Conservation (phyloP, 495 filamentous ascomycete genomes). For the Clavariopsis aquatica region DNA sequence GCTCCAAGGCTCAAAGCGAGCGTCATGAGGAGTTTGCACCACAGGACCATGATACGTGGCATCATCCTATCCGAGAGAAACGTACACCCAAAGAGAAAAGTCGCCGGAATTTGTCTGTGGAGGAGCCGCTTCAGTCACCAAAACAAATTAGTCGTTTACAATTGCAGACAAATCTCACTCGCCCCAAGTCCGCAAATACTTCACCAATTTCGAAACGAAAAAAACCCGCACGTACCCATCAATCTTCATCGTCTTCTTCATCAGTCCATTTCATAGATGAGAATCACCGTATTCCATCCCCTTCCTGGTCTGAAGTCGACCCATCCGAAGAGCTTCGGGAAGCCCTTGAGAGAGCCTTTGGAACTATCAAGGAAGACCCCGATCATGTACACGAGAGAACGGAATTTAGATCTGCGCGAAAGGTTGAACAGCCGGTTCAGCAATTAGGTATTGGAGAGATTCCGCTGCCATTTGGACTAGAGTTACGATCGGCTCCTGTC, state of each 20-base stretch:
- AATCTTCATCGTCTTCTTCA: neutral
- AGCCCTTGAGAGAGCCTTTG: conserved; percentile 24
- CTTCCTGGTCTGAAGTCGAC: conserved; percentile 27
- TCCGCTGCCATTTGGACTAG: conserved; percentile 15
- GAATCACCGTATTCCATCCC: conserved; percentile 8
- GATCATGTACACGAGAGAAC: neutral
- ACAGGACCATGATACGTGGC: conserved; percentile 22
- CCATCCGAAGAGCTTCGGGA: conserved; percentile 28
- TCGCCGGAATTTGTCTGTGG: conserved; percentile 7
- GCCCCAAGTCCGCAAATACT: conserved; percentile 18
- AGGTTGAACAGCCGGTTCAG: conserved; percentile 13
- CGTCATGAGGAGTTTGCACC: conserved; percentile 7
- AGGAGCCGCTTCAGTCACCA: neutral
- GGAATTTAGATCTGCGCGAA: neutral
- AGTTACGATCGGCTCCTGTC: conserved; percentile 18
- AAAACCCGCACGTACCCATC: conserved; percentile 3
- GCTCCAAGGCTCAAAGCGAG: conserved; percentile 9
- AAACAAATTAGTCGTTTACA: conserved; percentile 21
- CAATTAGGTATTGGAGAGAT: conserved; percentile 19
- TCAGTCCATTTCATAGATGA: neutral
- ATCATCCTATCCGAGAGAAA: conserved; percentile 2
- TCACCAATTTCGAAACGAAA: conserved; percentile 18
- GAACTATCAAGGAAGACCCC: neutral
- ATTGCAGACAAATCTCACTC: conserved; percentile 23
- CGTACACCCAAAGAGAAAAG: neutral